These are phyloP conservation scores for Globisporangium acanthophoron DNA, from an alignment of 352 stramenopile genomes.

Conservation along the genomic window DNA sequence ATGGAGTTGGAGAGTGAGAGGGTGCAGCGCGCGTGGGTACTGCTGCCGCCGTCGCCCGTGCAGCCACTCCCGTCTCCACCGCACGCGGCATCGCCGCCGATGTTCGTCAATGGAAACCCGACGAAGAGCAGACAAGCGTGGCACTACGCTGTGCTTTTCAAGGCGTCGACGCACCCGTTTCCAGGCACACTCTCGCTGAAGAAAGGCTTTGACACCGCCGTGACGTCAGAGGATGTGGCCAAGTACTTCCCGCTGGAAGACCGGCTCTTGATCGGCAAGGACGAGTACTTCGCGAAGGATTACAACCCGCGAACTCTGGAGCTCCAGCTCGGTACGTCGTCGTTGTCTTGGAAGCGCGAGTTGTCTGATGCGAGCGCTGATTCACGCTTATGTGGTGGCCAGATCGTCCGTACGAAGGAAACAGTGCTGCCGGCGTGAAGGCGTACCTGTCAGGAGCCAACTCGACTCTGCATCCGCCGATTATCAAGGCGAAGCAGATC, in stretches of 20 bases:
- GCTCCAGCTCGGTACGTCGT: slow-evolving; percentile 37
- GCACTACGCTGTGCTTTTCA: slow-evolving; percentile 77
- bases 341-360: not conserved
- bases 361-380: not conserved
- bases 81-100: not conserved
- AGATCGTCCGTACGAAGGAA: slow-evolving; percentile 69
- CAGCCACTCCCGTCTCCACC: not conserved
- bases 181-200: slow-evolving; percentile 43
- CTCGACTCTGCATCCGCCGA: slow-evolving; percentile 44
- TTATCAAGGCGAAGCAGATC: slow-evolving; percentile 59
- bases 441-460: slow-evolving; percentile 41
- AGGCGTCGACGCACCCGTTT: slow-evolving; percentile 40
- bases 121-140: slow-evolving; percentile 39
- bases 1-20: slow-evolving; percentile 2
- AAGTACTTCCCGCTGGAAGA: slow-evolving; percentile 61
- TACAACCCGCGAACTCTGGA: slow-evolving; percentile 35
- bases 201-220: slow-evolving; percentile 24
- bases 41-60: slow-evolving; percentile 5
- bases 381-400: not conserved
- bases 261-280: slow-evolving; percentile 44
- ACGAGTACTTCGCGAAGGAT: slow-evolving; percentile 40
- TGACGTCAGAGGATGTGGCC: slow-evolving; percentile 39
- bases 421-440: slow-evolving; percentile 27
- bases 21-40: not conserved
- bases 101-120: slow-evolving; percentile 26